A percentile compares a stretch with the other conserved stretches of the same genome.
phyloP scores from a whole-genome alignment of 371 early-diverging fungal species.

The Apophysomyces ossiformis region DNA sequence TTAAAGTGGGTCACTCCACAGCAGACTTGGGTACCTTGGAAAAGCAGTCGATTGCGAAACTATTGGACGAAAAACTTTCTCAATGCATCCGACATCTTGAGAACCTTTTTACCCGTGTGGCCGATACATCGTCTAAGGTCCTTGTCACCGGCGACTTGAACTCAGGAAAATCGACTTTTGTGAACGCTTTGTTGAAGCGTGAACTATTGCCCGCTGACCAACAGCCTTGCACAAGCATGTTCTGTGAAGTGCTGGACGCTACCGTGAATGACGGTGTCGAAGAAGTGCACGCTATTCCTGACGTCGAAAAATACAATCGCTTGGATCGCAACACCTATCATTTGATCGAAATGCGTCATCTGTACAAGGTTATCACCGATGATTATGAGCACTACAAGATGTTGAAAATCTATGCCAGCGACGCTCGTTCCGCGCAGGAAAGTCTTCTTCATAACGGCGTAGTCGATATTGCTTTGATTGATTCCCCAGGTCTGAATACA shows the following conservation, averaged over 20 bases:
- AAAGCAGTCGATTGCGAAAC: conserved; percentile 68
- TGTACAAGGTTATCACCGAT: conserved; percentile 63
- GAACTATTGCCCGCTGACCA: conserved; percentile 93
- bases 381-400: conserved; percentile 75
- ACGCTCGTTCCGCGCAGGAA: conserved; percentile 64
- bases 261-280: conserved; percentile 82
- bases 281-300: conserved; percentile 87
- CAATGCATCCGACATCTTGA: conserved; percentile 79
- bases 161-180: conserved; percentile 95
- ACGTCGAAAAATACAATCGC: conserved; percentile 70
- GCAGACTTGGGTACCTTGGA: conserved; percentile 64
- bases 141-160: conserved; percentile 98
- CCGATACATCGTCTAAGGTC: conserved; percentile 91
- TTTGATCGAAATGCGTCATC: conserved; percentile 65
- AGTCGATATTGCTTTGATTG: conserved; percentile 94
- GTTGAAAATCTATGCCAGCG: conserved; percentile 89
- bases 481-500: conserved; percentile 98
- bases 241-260: conserved; percentile 93
- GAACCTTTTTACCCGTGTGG: conserved; percentile 79
- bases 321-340: conserved; percentile 74
- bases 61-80: conserved; percentile 68
- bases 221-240: conserved; percentile 95
- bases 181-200: conserved; percentile 91
- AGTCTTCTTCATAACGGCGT: conserved; percentile 90
- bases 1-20: conserved; percentile 61